phyloP scores from a whole-genome alignment of 805 yeast genomes.

The Schwanniomyces polymorphus region DNA sequence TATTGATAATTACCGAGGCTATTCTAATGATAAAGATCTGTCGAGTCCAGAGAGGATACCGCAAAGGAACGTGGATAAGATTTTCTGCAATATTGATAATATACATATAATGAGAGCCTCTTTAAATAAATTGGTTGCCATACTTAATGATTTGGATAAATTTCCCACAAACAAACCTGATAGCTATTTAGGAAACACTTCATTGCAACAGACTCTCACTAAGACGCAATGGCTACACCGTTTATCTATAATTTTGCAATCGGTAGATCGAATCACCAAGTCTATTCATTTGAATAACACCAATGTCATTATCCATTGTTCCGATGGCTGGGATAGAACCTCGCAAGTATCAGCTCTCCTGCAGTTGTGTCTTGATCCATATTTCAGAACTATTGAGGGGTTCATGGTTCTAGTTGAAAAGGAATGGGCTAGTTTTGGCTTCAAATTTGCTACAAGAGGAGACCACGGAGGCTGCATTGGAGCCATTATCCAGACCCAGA shows the following conservation, averaged over 20 bases:
- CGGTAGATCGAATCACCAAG: conserved; percentile 75
- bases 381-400: conserved; percentile 83
- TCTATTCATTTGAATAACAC: conserved; percentile 82
- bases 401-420: conserved; percentile 84
- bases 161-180: conserved; percentile 32
- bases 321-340: conserved; percentile 99
- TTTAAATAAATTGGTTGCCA: conserved; percentile 58
- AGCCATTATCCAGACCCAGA: conserved; percentile 24
- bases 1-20: conserved; percentile 75
- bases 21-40: conserved; percentile 6
- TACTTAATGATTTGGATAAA: conserved; percentile 67
- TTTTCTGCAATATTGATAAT: conserved; percentile 89
- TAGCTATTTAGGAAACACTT: conserved; percentile 8
- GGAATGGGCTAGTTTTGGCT: conserved; percentile 96
- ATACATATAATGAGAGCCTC: conserved; percentile 95
- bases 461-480: conserved; percentile 66
- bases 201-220: conserved; percentile 50
- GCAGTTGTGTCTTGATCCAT: conserved; percentile 88
- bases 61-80: conserved; percentile 52
- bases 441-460: conserved; percentile 78
- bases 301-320: conserved; percentile 86
- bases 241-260: conserved; percentile 63
- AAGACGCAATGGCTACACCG: conserved; percentile 82
- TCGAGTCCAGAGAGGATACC: conserved; percentile 3
- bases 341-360: conserved; percentile 83